Conservation (phyloP, 2,329 filamentous ascomycete species). For the Aspergillus proliferans region DNA sequence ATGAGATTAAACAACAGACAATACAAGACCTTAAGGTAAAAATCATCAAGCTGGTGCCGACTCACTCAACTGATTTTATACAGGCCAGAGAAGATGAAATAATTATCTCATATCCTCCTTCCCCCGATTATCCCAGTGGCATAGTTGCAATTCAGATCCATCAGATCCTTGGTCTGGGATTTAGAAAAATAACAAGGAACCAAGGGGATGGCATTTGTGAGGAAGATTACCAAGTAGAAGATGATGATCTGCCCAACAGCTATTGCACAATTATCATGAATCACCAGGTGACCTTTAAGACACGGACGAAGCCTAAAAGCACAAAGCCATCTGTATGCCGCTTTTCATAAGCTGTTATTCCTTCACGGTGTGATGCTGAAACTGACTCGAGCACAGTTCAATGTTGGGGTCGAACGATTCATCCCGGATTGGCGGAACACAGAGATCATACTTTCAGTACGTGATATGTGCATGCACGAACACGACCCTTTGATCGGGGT, state of each 20-base stretch:
- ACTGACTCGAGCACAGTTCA: background rate
- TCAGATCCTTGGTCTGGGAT: background rate
- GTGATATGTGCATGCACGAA: background rate
- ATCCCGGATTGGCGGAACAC: background rate
- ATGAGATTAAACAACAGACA: background rate
- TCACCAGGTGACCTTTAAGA: background rate
- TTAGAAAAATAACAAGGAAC: background rate
- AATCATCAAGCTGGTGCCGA: background rate
- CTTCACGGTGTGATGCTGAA: background rate
- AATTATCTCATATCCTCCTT: background rate
- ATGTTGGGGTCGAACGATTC: background rate
- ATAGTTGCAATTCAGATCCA: background rate
- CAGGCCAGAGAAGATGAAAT: background rate
- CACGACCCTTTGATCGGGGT: background rate
- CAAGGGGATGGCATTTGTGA: background rate
- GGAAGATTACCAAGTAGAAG: background rate
- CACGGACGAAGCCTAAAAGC: background rate
- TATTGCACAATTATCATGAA: background rate
- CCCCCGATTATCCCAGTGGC: background rate
- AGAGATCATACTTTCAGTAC: constrained; percentile 1
- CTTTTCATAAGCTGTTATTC: background rate
- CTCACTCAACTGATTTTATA: background rate
- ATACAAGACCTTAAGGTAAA: background rate
- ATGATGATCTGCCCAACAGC: background rate
- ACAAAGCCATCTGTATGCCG: background rate